A percentile compares a stretch with the other conserved stretches of the same genome.
Evolutionary conservation across 495 filamentous ascomycete species (phyloP).

Genomic region (Durotheca rogersii): DNA sequence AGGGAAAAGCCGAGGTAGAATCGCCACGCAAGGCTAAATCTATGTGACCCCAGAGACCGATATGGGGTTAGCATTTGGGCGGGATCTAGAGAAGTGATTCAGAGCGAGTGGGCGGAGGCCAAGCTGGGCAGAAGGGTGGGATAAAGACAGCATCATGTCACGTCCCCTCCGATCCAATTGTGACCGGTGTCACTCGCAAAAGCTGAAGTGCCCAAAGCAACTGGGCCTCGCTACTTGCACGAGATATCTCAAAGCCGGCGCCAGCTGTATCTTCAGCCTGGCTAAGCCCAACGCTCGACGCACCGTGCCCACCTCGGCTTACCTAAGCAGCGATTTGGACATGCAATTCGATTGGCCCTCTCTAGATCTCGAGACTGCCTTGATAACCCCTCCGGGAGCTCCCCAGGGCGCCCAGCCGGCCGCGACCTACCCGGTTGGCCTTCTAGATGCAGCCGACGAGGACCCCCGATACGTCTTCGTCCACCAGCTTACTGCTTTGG

Average conservation of each 20-base stretch:
- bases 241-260: conserved; percentile 39
- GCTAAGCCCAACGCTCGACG: conserved; percentile 33
- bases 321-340: conserved; percentile 5
- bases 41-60: no score
- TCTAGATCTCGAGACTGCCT: conserved; percentile 10
- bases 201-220: conserved; percentile 41
- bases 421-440: neutral
- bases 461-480: conserved; percentile 18
- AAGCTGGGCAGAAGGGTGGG: neutral
- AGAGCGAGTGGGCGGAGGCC: neutral
- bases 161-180: conserved; percentile 35
- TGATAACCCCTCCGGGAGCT: conserved; percentile 1
- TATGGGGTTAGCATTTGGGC: no score
- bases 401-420: conserved; percentile 3
- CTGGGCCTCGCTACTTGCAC: conserved; percentile 33
- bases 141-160: conserved; percentile 17
- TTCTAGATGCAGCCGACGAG: conserved; percentile 18
- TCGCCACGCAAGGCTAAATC: no score
- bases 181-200: conserved; percentile 45
- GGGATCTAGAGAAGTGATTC: neutral
- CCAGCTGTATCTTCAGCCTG: conserved; percentile 38
- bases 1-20: no score
- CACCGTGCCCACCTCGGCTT: conserved; percentile 7
- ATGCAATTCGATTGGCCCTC: conserved; percentile 23
- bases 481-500: conserved; percentile 22